Percentiles rank a stretch among this genome's conserved stretches.
Evolutionary conservation across 108 stramenopile genomes (phyloP).

Genomic region (Nitzschia inconspicua): DNA sequence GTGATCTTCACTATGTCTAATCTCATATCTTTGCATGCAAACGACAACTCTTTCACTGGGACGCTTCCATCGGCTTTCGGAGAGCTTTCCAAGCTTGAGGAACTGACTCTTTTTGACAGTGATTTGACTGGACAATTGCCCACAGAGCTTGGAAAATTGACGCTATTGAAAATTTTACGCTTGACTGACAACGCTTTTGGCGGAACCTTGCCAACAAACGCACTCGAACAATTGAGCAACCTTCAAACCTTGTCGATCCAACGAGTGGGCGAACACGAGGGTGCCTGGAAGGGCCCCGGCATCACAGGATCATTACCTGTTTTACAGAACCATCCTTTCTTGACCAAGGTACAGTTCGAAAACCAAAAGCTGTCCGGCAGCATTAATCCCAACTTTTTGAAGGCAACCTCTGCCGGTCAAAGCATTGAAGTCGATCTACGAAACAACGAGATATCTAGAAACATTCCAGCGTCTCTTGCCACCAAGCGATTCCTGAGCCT

Average conservation of each 20-base stretch:
- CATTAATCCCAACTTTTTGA: conserved; percentile 33
- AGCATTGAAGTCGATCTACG: conserved; percentile 32
- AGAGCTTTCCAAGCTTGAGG: conserved; percentile 33
- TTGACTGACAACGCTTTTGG: background rate
- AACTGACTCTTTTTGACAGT: conserved; percentile 50
- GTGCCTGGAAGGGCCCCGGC: conserved; percentile 22
- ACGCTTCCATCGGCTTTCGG: conserved; percentile 52
- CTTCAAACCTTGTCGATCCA: conserved; percentile 17
- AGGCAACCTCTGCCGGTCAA: conserved; percentile 6
- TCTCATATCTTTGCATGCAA: conserved; percentile 51
- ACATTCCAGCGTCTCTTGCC: conserved; percentile 23
- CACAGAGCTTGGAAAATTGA: conserved; percentile 10
- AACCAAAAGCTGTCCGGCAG: conserved; percentile 34
- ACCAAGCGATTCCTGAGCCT: conserved; percentile 28
- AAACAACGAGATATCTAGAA: conserved; percentile 30
- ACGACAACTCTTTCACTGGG: conserved; percentile 48
- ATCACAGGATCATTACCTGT: conserved; percentile 34
- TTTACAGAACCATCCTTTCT: conserved; percentile 13
- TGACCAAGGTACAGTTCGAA: conserved; percentile 31
- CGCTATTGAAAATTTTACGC: conserved; percentile 10
- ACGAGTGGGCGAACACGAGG: conserved; percentile 3
- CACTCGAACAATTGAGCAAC: conserved; percentile 22
- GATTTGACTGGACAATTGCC: conserved; percentile 34
- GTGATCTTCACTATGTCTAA: conserved; percentile 39
- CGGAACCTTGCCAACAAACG: conserved; percentile 19